These are phyloP conservation scores for Saturnispora sekii DNA, from an alignment of 805 yeast genomes.

Conservation along the genomic window DNA sequence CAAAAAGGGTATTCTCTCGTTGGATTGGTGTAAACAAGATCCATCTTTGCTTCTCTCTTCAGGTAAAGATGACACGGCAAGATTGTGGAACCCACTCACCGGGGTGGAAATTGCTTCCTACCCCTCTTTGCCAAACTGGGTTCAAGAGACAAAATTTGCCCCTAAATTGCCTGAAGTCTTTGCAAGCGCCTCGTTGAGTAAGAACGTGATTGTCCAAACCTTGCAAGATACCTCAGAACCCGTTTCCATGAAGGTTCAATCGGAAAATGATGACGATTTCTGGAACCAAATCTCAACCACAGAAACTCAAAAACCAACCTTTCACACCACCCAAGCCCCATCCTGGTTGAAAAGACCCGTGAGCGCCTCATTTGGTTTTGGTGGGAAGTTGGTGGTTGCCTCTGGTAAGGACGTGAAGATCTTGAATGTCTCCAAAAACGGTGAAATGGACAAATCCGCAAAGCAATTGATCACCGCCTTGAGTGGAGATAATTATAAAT, in stretches of 20 bases:
- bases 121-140: constrained; percentile 92
- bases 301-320: constrained; percentile 65
- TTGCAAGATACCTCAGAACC: constrained; percentile 77
- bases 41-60: constrained; percentile 71
- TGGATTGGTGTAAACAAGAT: constrained; percentile 91
- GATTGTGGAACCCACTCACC: constrained; percentile 81
- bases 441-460: constrained; percentile 27
- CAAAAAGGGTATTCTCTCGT: constrained; percentile 74
- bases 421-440: constrained; percentile 31
- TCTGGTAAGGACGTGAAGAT: constrained; percentile 23
- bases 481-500: constrained; percentile 40
- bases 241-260: constrained; percentile 31
- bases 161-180: constrained; percentile 82
- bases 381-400: constrained; percentile 68
- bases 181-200: constrained; percentile 83
- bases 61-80: constrained; percentile 83
- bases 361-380: constrained; percentile 82
- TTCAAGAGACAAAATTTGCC: constrained; percentile 80
- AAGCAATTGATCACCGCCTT: constrained; percentile 47
- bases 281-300: constrained; percentile 71
- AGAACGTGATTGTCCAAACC: constrained; percentile 70
- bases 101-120: constrained; percentile 74
- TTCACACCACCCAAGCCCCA: constrained; percentile 74
- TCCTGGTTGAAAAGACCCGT: constrained; percentile 72
- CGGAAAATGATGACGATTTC: constrained; percentile 59